phyloP scores from a whole-genome alignment of 2,329 filamentous ascomycete genomes.

The Onygena corvina region DNA sequence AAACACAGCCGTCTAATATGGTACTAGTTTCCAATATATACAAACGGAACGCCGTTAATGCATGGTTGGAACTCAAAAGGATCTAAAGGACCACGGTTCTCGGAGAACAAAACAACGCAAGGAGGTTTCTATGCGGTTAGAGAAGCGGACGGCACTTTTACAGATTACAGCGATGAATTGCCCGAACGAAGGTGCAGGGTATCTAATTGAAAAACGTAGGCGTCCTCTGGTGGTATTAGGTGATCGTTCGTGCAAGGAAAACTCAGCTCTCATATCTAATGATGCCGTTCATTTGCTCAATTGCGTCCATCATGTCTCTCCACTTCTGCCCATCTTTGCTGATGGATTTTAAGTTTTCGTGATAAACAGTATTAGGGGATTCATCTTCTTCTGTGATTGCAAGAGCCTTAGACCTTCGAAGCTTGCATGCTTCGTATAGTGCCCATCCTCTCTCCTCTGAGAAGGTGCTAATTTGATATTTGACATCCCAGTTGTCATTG shows the following conservation, averaged over 20 bases:
- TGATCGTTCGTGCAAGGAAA: too few relatives aligned
- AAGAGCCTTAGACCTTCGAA: constrained; percentile 42
- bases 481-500: constrained; percentile 54
- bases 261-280: constrained; percentile 13
- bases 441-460: constrained; percentile 31
- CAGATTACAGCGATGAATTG: too few relatives aligned
- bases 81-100: too few relatives aligned
- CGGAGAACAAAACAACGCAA: too few relatives aligned
- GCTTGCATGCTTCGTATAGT: constrained; percentile 47
- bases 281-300: constrained; percentile 37
- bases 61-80: too few relatives aligned
- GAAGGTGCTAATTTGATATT: constrained; percentile 64
- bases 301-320: constrained; percentile 44
- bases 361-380: constrained; percentile 21
- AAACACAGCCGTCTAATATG: too few relatives aligned
- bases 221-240: too few relatives aligned
- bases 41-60: too few relatives aligned
- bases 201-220: not conserved
- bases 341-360: constrained; percentile 31
- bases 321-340: constrained; percentile 47
- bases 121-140: too few relatives aligned
- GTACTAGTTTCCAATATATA: too few relatives aligned
- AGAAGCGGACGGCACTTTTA: too few relatives aligned
- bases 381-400: constrained; percentile 30
- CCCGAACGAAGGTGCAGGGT: too few relatives aligned